phyloP scores from a whole-genome alignment of 768 basidiomycete genomes.

The Tricholoma bakamatsutake region DNA sequence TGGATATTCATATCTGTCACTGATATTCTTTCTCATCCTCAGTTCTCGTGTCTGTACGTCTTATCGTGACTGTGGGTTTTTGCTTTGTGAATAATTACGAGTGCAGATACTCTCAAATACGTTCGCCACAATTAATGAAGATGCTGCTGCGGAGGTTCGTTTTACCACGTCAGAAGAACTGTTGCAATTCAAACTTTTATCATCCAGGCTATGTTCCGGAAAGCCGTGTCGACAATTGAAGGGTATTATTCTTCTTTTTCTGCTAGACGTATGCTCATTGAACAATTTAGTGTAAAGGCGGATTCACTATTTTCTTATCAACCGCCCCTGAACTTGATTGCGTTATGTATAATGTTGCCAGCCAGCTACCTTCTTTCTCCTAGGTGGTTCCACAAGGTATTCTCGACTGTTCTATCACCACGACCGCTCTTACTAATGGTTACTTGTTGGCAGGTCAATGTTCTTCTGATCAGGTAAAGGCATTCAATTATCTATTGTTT shows the following conservation, averaged over 20 bases:
- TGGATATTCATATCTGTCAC: not conserved
- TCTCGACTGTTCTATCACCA: conserved; percentile 2
- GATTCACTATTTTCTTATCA: conserved; percentile 93
- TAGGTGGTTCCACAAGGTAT: conserved; percentile 96
- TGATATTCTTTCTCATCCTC: conserved; percentile 6
- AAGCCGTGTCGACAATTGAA: conserved; percentile 91
- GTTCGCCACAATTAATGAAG: conserved; percentile 88
- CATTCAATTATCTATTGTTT: not conserved
- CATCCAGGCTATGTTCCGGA: conserved; percentile 84
- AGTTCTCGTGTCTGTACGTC: conserved; percentile 76
- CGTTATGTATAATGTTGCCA: conserved; percentile 83
- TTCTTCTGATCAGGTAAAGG: conserved; percentile 73
- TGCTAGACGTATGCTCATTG: not conserved
- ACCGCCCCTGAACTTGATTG: conserved; percentile 87
- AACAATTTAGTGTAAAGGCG: conserved; percentile 61
- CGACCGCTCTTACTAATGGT: not conserved
- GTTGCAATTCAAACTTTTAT: conserved; percentile 2
- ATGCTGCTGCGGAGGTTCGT: conserved; percentile 84
- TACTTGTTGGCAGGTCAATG: conserved; percentile 55
- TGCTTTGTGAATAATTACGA: not conserved
- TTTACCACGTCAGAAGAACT: not conserved
- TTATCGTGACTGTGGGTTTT: not conserved
- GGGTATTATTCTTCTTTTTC: conserved; percentile 41
- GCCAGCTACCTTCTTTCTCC: conserved; percentile 80
- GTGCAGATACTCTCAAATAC: conserved; percentile 91